These are phyloP conservation scores for Trichoderma atroviride DNA, from an alignment of 2,329 filamentous ascomycete species.

Conservation along the genomic window DNA sequence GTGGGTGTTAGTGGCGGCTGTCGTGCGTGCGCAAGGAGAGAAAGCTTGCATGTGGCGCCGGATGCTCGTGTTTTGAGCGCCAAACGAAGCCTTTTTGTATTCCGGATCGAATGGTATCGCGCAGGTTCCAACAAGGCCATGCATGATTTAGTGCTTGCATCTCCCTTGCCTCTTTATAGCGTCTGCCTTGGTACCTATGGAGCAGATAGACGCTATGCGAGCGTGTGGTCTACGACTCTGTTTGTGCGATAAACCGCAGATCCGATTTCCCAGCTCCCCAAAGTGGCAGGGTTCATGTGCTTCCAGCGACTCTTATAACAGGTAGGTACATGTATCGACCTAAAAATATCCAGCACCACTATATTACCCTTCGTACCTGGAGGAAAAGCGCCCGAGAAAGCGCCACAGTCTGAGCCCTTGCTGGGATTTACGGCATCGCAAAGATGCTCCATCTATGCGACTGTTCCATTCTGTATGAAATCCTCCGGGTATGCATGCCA, in stretches of 20 bases:
- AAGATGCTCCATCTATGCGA: background rate
- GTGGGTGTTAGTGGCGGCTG: background rate
- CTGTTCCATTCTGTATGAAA: background rate
- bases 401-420: slow-evolving; percentile 12
- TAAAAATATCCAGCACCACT: background rate
- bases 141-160: background rate
- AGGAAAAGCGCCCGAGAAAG: background rate
- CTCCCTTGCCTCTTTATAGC: background rate
- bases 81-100: background rate
- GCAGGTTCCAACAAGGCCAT: background rate
- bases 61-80: background rate
- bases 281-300: background rate
- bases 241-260: background rate
- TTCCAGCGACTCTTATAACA: background rate
- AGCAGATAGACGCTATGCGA: background rate
- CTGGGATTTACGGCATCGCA: background rate
- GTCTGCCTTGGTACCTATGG: background rate
- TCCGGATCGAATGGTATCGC: background rate
- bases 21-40: background rate
- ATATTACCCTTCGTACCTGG: background rate
- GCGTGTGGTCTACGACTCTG: background rate
- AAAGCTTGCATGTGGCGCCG: background rate
- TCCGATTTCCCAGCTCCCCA: background rate
- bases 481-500: background rate
- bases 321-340: background rate